These are phyloP conservation scores for Effrenium voratum DNA, from an alignment of 73 alveolate genomes.

Conservation along the genomic window DNA sequence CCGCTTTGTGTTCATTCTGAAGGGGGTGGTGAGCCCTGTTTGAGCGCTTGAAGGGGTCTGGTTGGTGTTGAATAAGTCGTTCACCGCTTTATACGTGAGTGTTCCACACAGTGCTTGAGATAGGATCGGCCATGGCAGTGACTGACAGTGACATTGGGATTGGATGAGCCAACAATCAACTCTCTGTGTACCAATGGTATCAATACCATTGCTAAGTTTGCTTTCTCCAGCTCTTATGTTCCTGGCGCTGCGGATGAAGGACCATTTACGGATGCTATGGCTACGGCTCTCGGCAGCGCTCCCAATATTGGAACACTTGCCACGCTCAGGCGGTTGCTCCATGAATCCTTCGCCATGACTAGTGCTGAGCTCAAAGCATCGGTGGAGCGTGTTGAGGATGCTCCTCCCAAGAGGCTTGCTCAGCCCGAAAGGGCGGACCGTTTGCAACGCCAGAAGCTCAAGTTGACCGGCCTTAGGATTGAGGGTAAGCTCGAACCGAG, in stretches of 20 bases:
- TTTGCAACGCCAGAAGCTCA: neutral
- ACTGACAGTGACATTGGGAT: neutral
- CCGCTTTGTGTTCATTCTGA: neutral
- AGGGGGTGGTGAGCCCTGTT: neutral
- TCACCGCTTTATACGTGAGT: neutral
- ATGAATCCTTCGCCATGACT: neutral
- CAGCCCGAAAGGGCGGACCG: conserved; percentile 5
- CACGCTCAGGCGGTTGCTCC: neutral
- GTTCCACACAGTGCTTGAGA: neutral
- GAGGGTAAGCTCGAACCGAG: neutral
- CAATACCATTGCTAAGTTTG: neutral
- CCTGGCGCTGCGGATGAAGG: neutral
- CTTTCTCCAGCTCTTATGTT: neutral
- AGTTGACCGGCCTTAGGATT: neutral
- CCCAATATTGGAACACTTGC: neutral
- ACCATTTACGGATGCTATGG: neutral
- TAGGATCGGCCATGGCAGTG: neutral
- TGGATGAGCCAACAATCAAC: neutral
- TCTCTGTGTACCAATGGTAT: neutral
- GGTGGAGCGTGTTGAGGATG: neutral
- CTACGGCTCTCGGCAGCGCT: neutral
- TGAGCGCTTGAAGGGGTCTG: neutral
- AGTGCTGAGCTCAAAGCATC: too few relatives aligned
- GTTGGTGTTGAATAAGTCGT: neutral
- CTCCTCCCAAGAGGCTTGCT: neutral